Conservation (phyloP, 2,329 filamentous ascomycete genomes). For the Epichloe bromicola region DNA sequence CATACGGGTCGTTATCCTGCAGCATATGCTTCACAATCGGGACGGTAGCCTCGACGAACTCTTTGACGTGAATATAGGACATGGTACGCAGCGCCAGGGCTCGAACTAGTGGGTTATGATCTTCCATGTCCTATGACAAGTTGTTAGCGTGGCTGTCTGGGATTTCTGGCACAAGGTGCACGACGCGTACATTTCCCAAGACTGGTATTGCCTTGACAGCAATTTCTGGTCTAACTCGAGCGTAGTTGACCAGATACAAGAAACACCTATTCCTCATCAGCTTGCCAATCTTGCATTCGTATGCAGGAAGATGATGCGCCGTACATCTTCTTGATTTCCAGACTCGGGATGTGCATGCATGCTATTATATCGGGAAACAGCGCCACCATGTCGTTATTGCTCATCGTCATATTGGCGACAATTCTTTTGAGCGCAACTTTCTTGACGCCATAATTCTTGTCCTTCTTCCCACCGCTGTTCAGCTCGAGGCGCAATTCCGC, state of each 20-base stretch:
- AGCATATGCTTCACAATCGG: conserved; percentile 73
- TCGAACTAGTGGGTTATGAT: conserved; percentile 81
- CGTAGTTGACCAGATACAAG: conserved; percentile 93
- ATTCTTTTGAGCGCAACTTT: conserved; percentile 99
- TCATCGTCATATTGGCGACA: conserved; percentile 99
- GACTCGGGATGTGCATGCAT: conserved; percentile 86
- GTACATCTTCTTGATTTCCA: conserved; percentile 99
- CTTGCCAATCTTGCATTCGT: background rate
- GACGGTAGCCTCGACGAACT: conserved; percentile 87
- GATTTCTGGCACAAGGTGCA: background rate
- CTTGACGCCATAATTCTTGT: conserved; percentile 89
- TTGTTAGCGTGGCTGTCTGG: background rate
- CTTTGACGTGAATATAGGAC: conserved; percentile 91
- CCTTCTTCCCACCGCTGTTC: conserved; percentile 89
- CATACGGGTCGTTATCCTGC: conserved; percentile 82
- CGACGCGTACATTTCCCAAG: conserved; percentile 53
- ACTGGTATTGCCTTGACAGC: conserved; percentile 87
- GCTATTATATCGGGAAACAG: conserved; percentile 89
- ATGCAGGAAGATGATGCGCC: background rate
- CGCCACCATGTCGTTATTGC: conserved; percentile 99
- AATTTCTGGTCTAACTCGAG: conserved; percentile 84
- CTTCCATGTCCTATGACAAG: conserved; percentile 66
- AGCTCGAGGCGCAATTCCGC: conserved; percentile 92
- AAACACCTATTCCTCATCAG: conserved; percentile 60
- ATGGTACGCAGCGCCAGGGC: conserved; percentile 88